Base-by-base conservation (phyloP, 1,139 yeast genomes). In the Zygosaccharomyces sapae region DNA sequence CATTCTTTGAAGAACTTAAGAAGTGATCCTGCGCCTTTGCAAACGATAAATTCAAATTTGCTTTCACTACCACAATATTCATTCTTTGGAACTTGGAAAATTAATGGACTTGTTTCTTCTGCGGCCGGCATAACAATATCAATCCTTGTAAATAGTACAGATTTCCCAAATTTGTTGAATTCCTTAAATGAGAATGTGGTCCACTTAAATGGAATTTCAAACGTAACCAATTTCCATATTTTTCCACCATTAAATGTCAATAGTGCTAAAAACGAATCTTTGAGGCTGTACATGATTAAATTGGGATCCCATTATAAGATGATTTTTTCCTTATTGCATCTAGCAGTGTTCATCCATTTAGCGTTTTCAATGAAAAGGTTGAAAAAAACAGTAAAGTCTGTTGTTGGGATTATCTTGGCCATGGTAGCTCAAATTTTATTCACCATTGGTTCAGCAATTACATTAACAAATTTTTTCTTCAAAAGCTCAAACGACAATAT, bases 331-430 rank as follows among this genome's bases (percentile, higher is more conserved):
- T 13, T 62, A 0, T 56, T 67, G 1, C 73, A 73, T 48, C 43
- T 63, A 0, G 37, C 64, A 2, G 59, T 72, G 2, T 48, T 66
- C 0, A 20, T 68, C 2, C 74, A 74, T 52, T 63, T 71, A 41
- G 43, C 67, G 3, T 57, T 81, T n/a, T 72, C 83, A 13, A 68
- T 83, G 27, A 68, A 79, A 16, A 78, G 80, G 51, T 67, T 76
- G 44, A 44, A 37, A 16, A 76, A 77, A 41, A 70, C 79, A 18
- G 76, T 85, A 8, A 74, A 80, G 44, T 83, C 90, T 2, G 75
- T 74, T 55, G 42, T 71, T 2, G 90, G 92, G 0, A 66, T 86
- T 9, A 55, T 82, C 5, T 48, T 75, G n/a, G 90, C 89, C 0
- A 81, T 84, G 70, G 25, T 73, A 0, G 76, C 76, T 1, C 81